Base-by-base conservation (phyloP, 2,329 filamentous ascomycete species). In the Scopulariopsis brevicaulis region DNA sequence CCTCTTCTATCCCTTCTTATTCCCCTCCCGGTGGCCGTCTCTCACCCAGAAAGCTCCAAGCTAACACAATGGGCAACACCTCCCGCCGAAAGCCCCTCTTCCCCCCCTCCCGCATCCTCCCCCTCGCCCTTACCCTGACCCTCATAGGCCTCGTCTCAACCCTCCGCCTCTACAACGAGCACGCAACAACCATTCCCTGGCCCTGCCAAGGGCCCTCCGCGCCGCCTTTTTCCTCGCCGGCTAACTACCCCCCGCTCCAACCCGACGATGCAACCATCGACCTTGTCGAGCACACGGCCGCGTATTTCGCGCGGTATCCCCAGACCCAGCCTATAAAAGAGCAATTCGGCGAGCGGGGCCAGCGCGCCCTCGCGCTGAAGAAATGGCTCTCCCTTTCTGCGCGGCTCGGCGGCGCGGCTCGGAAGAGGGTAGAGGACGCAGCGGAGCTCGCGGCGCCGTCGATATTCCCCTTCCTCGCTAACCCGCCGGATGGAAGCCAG, bases 281-380 rank as follows among this genome's bases (percentile, higher is more conserved):
- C 22, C n/a, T 22, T 6, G 34, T 56, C 24, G 54, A 56, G 54
- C 54, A 50, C 4, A 51, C 54, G 18, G 54, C 54, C 2, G n/a
- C 15, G 15, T 56, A 50, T 24, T 56, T 20, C 25, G 40, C 28
- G 37, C 43, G 24, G 25, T 56, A 50, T 14, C 67, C 67, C 1
- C 61, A 70, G n/a, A 53, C 54, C 0, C 58, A 64, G n/a, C 64
- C 69, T 0, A 70, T 68, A 53, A 69, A 65, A 12, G 62, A 65
- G 4, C 60, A 66, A 2, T 71, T 71, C 56, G 69, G 68, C 43
- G 64, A 71, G 51, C 40, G 68, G 10, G 70, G 70, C 35, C 64
- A 68, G 35, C 68, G 70, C 0, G 61, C 64, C 20, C 57, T 62
- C 43, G 53, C 62, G 18, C 56, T 67, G 50, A 58, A 58, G 18